These are phyloP conservation scores for Boletus mariae DNA, from an alignment of 1,284 basidiomycete genomes.

Conservation along the genomic window DNA sequence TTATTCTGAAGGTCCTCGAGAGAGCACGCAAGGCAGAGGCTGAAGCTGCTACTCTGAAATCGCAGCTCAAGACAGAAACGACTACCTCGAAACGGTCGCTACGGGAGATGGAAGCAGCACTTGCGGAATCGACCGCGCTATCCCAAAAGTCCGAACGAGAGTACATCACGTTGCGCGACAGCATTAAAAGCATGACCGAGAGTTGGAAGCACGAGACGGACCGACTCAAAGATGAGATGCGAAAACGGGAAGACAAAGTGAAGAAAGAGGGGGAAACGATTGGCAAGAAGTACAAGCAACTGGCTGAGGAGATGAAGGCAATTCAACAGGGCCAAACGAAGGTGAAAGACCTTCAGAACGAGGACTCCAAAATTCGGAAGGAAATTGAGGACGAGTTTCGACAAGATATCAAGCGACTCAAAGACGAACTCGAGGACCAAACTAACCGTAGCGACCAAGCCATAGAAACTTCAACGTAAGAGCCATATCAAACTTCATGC, in stretches of 20 bases:
- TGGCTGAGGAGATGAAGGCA: conserved; percentile 58
- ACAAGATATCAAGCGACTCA: conserved; percentile 42
- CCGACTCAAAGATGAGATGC: conserved; percentile 64
- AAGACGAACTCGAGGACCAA: conserved; percentile 51
- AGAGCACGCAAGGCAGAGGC: conserved; percentile 79
- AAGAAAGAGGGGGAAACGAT: conserved; percentile 60
- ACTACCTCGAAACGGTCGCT: conserved; percentile 66
- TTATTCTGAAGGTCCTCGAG: conserved; percentile 59
- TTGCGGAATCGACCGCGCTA: conserved; percentile 68
- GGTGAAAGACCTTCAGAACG: conserved; percentile 40
- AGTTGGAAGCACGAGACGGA: conserved; percentile 69
- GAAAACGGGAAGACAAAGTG: conserved; percentile 61
- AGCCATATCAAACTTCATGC: conserved; percentile 8
- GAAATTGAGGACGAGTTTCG: conserved; percentile 53
- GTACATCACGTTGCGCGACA: conserved; percentile 71
- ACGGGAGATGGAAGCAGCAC: conserved; percentile 70
- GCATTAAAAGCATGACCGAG: conserved; percentile 63
- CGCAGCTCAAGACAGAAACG: conserved; percentile 70
- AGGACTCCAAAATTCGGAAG: conserved; percentile 40
- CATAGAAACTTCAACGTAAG: conserved; percentile 58
- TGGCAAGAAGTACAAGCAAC: conserved; percentile 58
- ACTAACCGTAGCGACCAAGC: conserved; percentile 54
- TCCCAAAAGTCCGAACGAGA: conserved; percentile 77
- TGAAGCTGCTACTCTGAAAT: conserved; percentile 61
- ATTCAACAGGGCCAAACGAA: conserved; percentile 39